Evolutionary conservation across 2,329 filamentous ascomycete genomes (phyloP), one percentile per base, ranked within the genome.

Genomic region (Talaromyces sp.): DNA sequence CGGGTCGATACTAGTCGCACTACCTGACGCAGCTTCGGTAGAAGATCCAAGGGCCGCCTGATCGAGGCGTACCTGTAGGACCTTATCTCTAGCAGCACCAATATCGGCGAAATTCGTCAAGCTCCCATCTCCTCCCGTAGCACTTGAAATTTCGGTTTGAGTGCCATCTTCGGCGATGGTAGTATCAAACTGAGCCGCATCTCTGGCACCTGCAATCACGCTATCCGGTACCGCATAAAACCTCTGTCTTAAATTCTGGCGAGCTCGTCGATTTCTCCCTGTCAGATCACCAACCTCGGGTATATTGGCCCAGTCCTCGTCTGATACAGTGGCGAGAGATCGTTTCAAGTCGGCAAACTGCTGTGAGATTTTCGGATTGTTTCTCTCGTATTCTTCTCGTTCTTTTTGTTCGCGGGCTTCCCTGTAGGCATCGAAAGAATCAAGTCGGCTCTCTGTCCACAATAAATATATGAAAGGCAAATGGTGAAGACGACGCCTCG

Each of bases 71-170:
- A 96, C 94, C 75, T 97, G 90, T 62, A 99, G 85, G 47, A 97
- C 95, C 78, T 97, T 97, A 81, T 97, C 92, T 80, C 95, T 89
- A 22, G 95, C 96, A 52, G 93, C 93, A 78, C 96, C 95, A 68
- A 99, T 98, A 77, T 97, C 91, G 52, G 94, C 94, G 75, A 99
- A 99, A 75, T 99, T 97, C 11, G 94, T 99, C 87, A 97, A 95
- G 1, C 93, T 96, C 2, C 94, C 93, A 73, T 97, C 93, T 2
- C 79, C 76, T 59, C 77, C 80, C 65, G 89, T 85, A 35, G 70
- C 73, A 41, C 73, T 76, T 22, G 73, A 70, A 33, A 77, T 79
- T 57, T 83, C 81, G 11, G 81, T 79, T n/a, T 83, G 78, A 1
- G 80, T 77, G 1, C 88, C 90, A 67, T 97, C 93, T 43, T 96